Conservation (phyloP, 148 eudicot genomes). For the Vaccinium vitisidaea region DNA sequence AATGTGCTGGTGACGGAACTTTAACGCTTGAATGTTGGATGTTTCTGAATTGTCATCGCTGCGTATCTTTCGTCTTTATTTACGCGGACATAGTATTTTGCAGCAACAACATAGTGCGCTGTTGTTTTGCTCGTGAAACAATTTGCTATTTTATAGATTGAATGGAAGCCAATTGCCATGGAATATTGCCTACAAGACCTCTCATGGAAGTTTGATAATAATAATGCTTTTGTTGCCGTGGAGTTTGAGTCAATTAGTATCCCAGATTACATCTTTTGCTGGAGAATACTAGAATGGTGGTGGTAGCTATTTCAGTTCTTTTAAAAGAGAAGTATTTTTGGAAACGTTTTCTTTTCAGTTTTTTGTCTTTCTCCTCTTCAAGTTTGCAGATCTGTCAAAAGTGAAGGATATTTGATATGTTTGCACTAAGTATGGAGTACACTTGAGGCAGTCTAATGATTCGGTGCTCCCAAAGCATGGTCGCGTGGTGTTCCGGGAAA, state of each 20-base stretch:
- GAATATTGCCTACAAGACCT: not conserved
- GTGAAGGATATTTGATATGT: not conserved
- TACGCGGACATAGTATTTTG: not conserved
- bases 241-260: not conserved
- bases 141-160: not conserved
- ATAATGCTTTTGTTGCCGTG: not conserved
- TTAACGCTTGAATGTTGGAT: not conserved
- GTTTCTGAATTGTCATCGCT: not conserved
- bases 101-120: not conserved
- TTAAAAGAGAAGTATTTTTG: not conserved
- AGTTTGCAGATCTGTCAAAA: not conserved
- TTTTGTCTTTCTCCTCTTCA: not conserved
- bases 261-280: not conserved
- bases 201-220: not conserved
- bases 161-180: not conserved
- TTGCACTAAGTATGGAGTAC: not conserved
- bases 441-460: not conserved
- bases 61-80: not conserved
- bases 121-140: conserved; percentile 3
- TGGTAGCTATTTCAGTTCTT: not conserved
- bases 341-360: not conserved
- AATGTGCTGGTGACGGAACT: not conserved
- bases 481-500: no score
- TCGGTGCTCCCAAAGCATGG: no score
- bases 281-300: not conserved